These are phyloP conservation scores for Candida berthetii DNA, from an alignment of 805 yeast species.

Conservation along the genomic window DNA sequence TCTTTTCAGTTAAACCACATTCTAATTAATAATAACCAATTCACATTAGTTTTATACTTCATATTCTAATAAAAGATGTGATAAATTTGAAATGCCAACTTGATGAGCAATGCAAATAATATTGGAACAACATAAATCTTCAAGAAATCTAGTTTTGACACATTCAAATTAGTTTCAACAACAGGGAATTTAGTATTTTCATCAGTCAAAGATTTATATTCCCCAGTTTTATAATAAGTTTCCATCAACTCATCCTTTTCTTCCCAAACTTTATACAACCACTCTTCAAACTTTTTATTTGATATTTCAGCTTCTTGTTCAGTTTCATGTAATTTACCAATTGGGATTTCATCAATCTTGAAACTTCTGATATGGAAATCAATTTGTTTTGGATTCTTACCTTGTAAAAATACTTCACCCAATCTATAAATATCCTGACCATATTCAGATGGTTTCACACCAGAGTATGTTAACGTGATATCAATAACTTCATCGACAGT, in stretches of 20 bases:
- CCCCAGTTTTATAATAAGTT: conserved; percentile 49
- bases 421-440: conserved; percentile 79
- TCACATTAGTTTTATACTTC: no score
- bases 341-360: conserved; percentile 58
- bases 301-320: conserved; percentile 32
- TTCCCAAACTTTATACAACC: conserved; percentile 73
- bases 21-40: no score
- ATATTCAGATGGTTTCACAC: conserved; percentile 51
- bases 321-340: conserved; percentile 40
- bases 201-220: conserved; percentile 28
- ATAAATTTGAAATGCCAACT: conserved; percentile 2
- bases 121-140: conserved; percentile 27
- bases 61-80: not conserved
- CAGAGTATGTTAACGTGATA: conserved; percentile 77
- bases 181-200: conserved; percentile 11
- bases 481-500: conserved; percentile 66
- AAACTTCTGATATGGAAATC: conserved; percentile 60
- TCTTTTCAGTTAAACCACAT: no score
- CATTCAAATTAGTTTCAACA: conserved; percentile 13
- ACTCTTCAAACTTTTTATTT: conserved; percentile 51
- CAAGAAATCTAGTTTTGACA: conserved; percentile 19
- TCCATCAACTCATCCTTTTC: conserved; percentile 73
- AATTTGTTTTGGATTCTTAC: conserved; percentile 64
- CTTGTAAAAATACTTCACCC: conserved; percentile 54
- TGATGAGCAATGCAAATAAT: conserved; percentile 12